Conservation (phyloP, 108 stramenopile genomes). For the Parietichytrium sp. region DNA sequence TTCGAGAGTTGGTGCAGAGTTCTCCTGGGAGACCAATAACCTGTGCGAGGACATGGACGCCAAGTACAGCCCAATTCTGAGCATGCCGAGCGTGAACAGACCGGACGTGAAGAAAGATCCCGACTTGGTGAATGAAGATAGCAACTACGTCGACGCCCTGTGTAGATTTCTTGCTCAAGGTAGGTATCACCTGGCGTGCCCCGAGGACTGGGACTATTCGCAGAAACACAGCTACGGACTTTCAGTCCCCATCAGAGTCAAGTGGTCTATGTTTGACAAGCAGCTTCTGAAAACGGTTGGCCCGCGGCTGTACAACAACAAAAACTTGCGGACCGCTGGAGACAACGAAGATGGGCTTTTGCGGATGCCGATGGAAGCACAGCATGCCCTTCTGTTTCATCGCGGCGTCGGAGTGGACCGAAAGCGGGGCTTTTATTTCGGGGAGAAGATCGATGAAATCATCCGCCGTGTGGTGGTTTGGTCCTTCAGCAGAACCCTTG, state of each 20-base stretch:
- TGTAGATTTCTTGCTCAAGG: not conserved
- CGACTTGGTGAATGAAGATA: too few relatives aligned
- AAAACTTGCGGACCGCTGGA: not conserved
- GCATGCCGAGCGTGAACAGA: not conserved
- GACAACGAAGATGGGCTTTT: not conserved
- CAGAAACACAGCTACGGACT: slow-evolving; percentile 8
- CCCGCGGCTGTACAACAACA: not conserved
- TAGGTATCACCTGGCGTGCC: slow-evolving; percentile 12
- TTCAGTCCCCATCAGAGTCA: slow-evolving; percentile 20
- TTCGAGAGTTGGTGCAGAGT: not conserved
- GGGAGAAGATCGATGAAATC: slow-evolving; percentile 27
- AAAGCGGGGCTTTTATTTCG: not conserved
- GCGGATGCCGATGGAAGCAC: slow-evolving; percentile 8
- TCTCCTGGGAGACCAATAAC: not conserved
- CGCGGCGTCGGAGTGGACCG: slow-evolving; percentile 38
- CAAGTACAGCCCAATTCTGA: not conserved
- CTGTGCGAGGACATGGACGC: not conserved
- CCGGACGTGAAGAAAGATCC: not conserved
- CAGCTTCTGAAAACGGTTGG: not conserved
- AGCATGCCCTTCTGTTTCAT: not conserved
- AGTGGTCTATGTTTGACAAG: not conserved
- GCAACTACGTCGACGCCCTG: not conserved
- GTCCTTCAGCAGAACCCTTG: too few relatives aligned
- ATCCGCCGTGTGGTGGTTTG: too few relatives aligned
- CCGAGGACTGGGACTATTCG: slow-evolving; percentile 17